Conservation (phyloP, 2,329 filamentous ascomycete genomes). For the Ophiocordyceps sinensis region DNA sequence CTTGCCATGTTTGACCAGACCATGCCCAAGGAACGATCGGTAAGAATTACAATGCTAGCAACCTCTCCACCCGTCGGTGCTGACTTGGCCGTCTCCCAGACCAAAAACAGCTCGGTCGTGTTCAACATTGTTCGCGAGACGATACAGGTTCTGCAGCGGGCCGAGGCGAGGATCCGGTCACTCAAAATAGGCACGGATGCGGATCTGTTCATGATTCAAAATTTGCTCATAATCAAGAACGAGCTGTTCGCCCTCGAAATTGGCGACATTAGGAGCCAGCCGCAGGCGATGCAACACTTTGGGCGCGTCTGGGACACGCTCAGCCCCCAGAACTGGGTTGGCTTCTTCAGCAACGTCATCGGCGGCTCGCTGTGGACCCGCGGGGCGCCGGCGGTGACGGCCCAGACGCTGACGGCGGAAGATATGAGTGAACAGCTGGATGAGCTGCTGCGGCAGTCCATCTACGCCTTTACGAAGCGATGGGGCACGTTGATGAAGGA, state of each 20-base stretch:
- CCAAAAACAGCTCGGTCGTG: constrained; percentile 38
- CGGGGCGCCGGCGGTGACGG: constrained; percentile 18
- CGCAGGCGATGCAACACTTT: constrained; percentile 42
- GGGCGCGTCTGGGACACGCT: constrained; percentile 50
- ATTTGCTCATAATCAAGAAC: constrained; percentile 88
- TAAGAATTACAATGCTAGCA: constrained; percentile 21
- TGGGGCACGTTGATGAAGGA: constrained; percentile 40
- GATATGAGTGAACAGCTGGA: constrained; percentile 53
- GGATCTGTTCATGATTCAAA: constrained; percentile 87
- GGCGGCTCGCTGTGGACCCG: constrained; percentile 37
- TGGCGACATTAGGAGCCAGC: constrained; percentile 45
- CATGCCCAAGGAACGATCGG: constrained; percentile 49
- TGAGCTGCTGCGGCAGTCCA: constrained; percentile 45
- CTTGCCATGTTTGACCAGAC: constrained; percentile 48
- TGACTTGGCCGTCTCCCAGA: constrained; percentile 3
- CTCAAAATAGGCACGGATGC: constrained; percentile 51
- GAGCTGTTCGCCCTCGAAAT: constrained; percentile 95
- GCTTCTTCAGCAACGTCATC: constrained; percentile 44
- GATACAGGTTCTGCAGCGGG: constrained; percentile 66
- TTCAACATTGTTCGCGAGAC: constrained; percentile 77
- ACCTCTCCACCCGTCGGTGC: constrained; percentile 5
- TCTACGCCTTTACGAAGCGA: constrained; percentile 46
- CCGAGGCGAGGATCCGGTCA: constrained; percentile 54
- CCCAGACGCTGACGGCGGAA: constrained; percentile 29
- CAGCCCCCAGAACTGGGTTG: constrained; percentile 40